Evolutionary conservation across 352 stramenopile genomes (phyloP).

Genomic region (Globisporangium nunn): DNA sequence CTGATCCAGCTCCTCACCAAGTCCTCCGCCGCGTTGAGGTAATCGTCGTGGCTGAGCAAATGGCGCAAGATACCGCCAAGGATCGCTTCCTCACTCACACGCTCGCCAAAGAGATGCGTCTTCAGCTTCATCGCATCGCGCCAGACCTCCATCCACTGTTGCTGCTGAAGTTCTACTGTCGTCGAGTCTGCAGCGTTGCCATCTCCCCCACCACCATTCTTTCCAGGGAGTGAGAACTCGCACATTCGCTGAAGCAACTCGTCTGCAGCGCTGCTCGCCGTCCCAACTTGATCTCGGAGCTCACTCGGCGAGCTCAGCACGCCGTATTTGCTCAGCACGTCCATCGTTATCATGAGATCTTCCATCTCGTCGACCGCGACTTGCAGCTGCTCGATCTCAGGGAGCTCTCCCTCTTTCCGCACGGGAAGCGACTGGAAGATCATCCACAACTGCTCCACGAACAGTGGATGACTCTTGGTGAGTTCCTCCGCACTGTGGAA

Average conservation of each 20-base stretch:
- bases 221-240: slow-evolving; percentile 21
- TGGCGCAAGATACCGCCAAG: slow-evolving; percentile 46
- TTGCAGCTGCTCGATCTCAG: slow-evolving; percentile 49
- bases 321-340: slow-evolving; percentile 53
- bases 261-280: slow-evolving; percentile 1
- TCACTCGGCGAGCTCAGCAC: slow-evolving; percentile 28
- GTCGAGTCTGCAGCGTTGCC: not conserved
- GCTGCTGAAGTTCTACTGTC: not conserved
- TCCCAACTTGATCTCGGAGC: slow-evolving; percentile 14
- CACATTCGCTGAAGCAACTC: slow-evolving; percentile 49
- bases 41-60: slow-evolving; percentile 25
- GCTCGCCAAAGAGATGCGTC: slow-evolving; percentile 60
- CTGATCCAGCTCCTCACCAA: slow-evolving; percentile 48
- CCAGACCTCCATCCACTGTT: slow-evolving; percentile 48
- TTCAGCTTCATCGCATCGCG: slow-evolving; percentile 64
- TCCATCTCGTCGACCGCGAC: slow-evolving; percentile 69
- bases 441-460: slow-evolving; percentile 58
- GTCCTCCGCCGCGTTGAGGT: slow-evolving; percentile 26
- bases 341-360: slow-evolving; percentile 63
- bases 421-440: slow-evolving; percentile 73
- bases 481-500: not conserved
- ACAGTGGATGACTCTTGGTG: slow-evolving; percentile 11
- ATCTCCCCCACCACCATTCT: not conserved
- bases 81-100: slow-evolving; percentile 45
- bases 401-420: slow-evolving; percentile 47